phyloP scores from a whole-genome alignment of 495 filamentous ascomycete species.

The Chaetomium fimeti region DNA sequence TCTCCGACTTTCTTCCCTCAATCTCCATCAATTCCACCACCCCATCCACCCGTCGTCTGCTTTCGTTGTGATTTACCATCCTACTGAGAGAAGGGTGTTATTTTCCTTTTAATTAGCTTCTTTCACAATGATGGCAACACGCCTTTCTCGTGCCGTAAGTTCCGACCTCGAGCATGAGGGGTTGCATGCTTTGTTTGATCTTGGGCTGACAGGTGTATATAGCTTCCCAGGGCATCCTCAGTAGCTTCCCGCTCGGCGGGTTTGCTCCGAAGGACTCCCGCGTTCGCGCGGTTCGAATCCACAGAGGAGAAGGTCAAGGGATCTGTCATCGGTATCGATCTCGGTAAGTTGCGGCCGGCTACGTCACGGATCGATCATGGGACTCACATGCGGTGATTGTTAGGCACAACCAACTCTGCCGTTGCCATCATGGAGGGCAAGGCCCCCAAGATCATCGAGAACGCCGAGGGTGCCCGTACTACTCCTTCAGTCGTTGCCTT shows the following conservation, averaged over 20 bases:
- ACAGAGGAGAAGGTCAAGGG: constrained; percentile 88
- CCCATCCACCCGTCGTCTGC: constrained; percentile 36
- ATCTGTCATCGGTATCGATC: constrained; percentile 96
- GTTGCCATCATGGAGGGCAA: constrained; percentile 98
- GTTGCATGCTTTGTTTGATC: neutral
- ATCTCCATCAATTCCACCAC: constrained; percentile 30
- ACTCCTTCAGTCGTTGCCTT: constrained; percentile 97
- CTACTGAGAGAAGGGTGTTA: constrained; percentile 31
- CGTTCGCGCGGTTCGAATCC: constrained; percentile 69
- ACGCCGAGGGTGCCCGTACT: constrained; percentile 82
- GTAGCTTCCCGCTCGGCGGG: constrained; percentile 61
- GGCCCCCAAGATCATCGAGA: constrained; percentile 93
- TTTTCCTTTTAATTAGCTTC: constrained; percentile 41
- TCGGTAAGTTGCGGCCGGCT: constrained; percentile 63
- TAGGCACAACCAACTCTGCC: constrained; percentile 96
- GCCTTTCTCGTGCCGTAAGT: constrained; percentile 67
- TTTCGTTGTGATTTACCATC: constrained; percentile 33
- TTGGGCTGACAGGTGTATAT: constrained; percentile 25
- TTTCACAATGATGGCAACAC: constrained; percentile 62
- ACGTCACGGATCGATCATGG: constrained; percentile 16
- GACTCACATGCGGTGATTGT: constrained; percentile 28
- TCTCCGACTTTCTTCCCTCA: constrained; percentile 27
- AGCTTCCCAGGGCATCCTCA: constrained; percentile 51
- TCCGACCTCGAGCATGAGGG: constrained; percentile 18
- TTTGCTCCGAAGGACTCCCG: constrained; percentile 48